Base-by-base conservation (phyloP, 2,329 filamentous ascomycete genomes). In the Fusarium liriodendri region DNA sequence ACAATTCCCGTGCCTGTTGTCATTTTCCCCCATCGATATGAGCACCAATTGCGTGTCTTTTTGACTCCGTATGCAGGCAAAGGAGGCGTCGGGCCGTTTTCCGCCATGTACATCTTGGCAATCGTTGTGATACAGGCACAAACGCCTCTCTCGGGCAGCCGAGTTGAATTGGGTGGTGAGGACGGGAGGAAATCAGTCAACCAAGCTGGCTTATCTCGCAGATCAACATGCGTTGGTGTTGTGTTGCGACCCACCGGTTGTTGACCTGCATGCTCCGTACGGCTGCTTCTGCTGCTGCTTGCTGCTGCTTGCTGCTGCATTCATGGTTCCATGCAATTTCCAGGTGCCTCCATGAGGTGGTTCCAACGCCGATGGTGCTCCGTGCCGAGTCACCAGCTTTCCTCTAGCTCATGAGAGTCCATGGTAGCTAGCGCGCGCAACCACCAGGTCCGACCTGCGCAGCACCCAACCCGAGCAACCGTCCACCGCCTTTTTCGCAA, bases 281-380 rank as follows among this genome's bases (percentile, higher is more conserved):
- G 18, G 47, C 25, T 52, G 10, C 47, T 50, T 7, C 22, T 47
- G 10, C 47, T 50, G 4, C 22, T 47, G 47, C 58, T 66, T 25
- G 6, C 22, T 45, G 42, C 13, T 47, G 16, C 45, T 47, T 50
- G 47, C 58, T 67, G 37, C 63, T 77, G 74, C 70, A 65, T 45
- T 68, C 64, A 67, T 76, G 73, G 76, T 71, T 77, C 70, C 75
- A 75, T 76, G 70, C 59, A 76, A 71, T 71, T 68, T 67, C 50
- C 63, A 66, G 55, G 55, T 25, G 62, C 57, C 62, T 64, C 59
- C 67, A 27, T 60, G 47, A 54, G 47, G 47, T 54, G 64, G 33
- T 42, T 42, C 64, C 55, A 66, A 65, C 66, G 64, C 73, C 67
- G 65, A 73, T 71, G 67, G 62, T 75, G 59, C 60, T 69, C 73